Evolutionary conservation across 2,329 filamentous ascomycete species (phyloP), one percentile per base, ranked within the genome.

Genomic region (Aspergillus flavus): DNA sequence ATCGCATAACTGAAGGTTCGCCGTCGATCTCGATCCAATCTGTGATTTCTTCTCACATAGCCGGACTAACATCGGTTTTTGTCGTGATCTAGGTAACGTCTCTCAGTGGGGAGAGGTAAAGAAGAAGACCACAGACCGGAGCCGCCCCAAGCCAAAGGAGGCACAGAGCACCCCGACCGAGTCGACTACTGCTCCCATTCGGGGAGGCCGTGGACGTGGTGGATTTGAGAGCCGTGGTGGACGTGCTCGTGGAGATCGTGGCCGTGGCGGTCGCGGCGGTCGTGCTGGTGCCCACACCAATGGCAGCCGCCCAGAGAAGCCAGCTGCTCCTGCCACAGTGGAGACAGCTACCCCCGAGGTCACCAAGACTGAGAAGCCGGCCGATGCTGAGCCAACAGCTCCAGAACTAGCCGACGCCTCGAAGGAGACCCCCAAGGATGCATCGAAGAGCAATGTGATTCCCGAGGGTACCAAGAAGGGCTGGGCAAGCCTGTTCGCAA

Each of bases 401-500:
- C 57, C 66, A 26, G 71, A 73, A 58, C 50, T 67, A 19, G 57
- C 65, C 32, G 64, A 64, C 32, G 53, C 59, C n/a, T 28, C 65
- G 26, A 65, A 66, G 32, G 68, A 70, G 23, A 16, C 34, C 48
- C 39, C 54, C 41, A 61, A 65, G 46, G 65, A 66, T 32, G 58
- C 57, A 14, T 55, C 74, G 34, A 79, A 78, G 73, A 74, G 65
- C 65, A 78, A 66, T 63, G 69, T 73, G 56, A 72, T 76, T 48
- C 73, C 78, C 5, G 79, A 80, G 62, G 76, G 75, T 45, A 72
- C 78, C 56, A 81, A 80, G 75, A 80, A 78, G 71, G 78, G 77
- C 57, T 93, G 91, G 91, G 91, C 91, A 43, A 91, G 89, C 78
- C 89, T 93, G 84, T 86, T 93, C 66, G 86, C 88, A 41, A 90